Conservation (phyloP, 805 yeast species). For the Vanderwaltozyma yarrowii region DNA sequence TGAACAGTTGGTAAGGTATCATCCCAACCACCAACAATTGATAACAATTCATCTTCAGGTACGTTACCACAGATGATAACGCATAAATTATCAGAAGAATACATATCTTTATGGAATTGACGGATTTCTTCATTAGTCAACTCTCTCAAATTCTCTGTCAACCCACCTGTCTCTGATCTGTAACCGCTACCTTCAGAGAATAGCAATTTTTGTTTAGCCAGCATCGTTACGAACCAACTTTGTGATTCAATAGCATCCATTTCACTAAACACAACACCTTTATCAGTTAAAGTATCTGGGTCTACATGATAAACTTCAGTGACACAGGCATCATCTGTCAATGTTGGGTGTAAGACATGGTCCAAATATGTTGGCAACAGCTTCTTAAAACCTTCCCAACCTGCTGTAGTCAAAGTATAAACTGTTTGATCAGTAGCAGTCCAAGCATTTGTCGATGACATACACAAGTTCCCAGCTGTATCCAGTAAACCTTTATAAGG, state of each 20-base stretch:
- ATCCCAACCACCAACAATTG: conserved; percentile 54
- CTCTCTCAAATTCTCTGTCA: conserved; percentile 62
- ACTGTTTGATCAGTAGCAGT: conserved; percentile 94
- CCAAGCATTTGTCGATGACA: conserved; percentile 92
- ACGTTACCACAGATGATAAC: conserved; percentile 79
- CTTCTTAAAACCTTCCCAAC: conserved; percentile 87
- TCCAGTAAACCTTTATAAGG: conserved; percentile 92
- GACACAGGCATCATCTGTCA: conserved; percentile 80
- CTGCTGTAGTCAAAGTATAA: conserved; percentile 83
- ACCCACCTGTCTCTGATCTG: conserved; percentile 89
- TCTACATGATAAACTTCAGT: conserved; percentile 96
- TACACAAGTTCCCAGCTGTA: conserved; percentile 71
- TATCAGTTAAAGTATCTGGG: conserved; percentile 70
- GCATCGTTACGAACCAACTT: conserved; percentile 53
- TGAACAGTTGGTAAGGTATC: conserved; percentile 35
- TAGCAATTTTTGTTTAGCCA: conserved; percentile 49
- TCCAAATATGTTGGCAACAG: conserved; percentile 84
- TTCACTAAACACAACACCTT: conserved; percentile 94
- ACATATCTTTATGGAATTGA: conserved; percentile 58
- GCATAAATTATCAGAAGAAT: conserved; percentile 77
- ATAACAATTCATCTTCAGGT: conserved; percentile 61
- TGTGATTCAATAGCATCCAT: conserved; percentile 90
- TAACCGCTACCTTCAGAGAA: conserved; percentile 63
- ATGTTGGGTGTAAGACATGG: conserved; percentile 73
- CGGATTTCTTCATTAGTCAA: conserved; percentile 67